Conservation (phyloP, 1,284 basidiomycete species). For the Termitomyces sp. region DNA sequence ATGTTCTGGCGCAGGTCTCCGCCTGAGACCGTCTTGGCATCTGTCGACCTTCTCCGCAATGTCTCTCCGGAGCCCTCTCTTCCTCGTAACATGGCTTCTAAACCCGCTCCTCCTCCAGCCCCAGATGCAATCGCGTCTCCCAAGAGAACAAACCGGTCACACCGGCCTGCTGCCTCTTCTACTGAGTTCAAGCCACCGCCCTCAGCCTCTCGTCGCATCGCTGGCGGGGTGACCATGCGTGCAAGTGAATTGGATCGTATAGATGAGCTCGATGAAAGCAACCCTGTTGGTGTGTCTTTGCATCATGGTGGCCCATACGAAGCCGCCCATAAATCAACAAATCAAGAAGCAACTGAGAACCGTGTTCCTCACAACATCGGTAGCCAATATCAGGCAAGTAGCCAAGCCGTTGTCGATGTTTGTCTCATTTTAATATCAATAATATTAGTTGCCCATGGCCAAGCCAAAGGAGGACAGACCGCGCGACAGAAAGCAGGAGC, state of each 20-base stretch:
- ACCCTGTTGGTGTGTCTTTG: constrained; percentile 53
- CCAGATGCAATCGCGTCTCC: neutral
- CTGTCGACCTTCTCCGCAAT: constrained; percentile 11
- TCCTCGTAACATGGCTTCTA: constrained; percentile 3
- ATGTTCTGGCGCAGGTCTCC: constrained; percentile 20
- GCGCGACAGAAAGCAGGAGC: constrained; percentile 4
- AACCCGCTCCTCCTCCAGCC: constrained; percentile 1
- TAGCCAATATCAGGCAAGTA: constrained; percentile 16
- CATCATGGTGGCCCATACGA: constrained; percentile 72
- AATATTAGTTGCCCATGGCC: neutral
- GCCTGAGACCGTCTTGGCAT: constrained; percentile 11
- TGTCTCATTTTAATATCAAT: neutral
- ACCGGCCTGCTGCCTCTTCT: constrained; percentile 10
- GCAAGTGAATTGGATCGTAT: constrained; percentile 56
- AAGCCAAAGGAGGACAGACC: constrained; percentile 3
- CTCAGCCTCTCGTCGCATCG: constrained; percentile 11
- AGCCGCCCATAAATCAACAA: constrained; percentile 31
- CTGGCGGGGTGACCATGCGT: constrained; percentile 12
- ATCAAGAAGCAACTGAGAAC: constrained; percentile 7
- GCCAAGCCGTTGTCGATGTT: neutral
- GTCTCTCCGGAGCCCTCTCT: constrained; percentile 8
- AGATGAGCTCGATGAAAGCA: constrained; percentile 70
- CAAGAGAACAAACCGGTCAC: constrained; percentile 7
- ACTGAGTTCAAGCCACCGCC: constrained; percentile 16
- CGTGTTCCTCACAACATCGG: constrained; percentile 17